These are phyloP conservation scores for Xerophyta viscosa DNA, from an alignment of 106 monocot species.

Conservation along the genomic window DNA sequence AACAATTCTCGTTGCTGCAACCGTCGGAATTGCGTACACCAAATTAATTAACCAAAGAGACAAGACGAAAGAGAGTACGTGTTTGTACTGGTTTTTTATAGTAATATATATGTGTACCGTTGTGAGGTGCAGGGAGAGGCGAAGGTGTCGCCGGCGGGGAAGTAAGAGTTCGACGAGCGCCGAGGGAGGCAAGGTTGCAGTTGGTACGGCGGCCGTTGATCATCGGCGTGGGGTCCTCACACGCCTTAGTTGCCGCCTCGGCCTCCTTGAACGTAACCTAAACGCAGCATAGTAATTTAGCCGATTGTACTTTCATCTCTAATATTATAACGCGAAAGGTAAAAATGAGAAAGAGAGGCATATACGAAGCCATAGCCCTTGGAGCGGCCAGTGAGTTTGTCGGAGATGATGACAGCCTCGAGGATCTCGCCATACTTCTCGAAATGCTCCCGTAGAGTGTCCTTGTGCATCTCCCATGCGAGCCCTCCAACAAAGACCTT, in stretches of 20 bases:
- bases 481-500: constrained; percentile 74
- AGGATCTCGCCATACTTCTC: constrained; percentile 61
- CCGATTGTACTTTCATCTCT: no score
- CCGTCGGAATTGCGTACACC: constrained; percentile 1
- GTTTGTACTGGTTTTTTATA: no score
- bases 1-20: constrained; percentile 15
- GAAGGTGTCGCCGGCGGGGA: constrained; percentile 20
- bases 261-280: constrained; percentile 74
- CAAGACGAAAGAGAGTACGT: no score
- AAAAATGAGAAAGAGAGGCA: no score
- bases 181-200: constrained; percentile 63
- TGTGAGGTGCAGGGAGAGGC: constrained; percentile 11
- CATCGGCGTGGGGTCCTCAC: constrained; percentile 56
- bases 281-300: background rate
- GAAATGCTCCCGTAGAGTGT: constrained; percentile 51
- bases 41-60: background rate
- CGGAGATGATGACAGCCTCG: constrained; percentile 79
- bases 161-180: constrained; percentile 23
- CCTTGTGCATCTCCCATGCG: constrained; percentile 78
- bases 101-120: background rate
- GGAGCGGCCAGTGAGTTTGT: constrained; percentile 70
- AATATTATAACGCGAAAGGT: no score
- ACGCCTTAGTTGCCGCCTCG: constrained; percentile 62
- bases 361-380: constrained; percentile 76
- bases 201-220: constrained; percentile 70